Evolutionary conservation across 495 filamentous ascomycete species (phyloP).

Genomic region (Penicillium psychrofluorescens): DNA sequence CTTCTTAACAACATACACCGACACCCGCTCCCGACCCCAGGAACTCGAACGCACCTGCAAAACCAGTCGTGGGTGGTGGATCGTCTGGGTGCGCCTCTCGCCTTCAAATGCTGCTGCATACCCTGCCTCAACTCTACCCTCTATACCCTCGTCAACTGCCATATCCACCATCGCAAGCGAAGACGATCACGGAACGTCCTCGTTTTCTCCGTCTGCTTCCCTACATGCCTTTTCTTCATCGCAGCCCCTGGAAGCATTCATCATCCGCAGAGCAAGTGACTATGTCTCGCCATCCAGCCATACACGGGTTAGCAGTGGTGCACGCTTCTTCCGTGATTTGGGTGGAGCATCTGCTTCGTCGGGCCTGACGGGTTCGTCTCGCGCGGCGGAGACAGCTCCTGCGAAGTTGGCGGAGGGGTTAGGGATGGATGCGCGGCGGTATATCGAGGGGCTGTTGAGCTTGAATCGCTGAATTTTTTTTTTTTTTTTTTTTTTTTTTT

Average conservation of each 20-base stretch:
- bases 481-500: too few species aligned
- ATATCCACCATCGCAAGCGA: slow-evolving; percentile 12
- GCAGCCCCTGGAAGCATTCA: slow-evolving; percentile 61
- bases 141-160: slow-evolving; percentile 10
- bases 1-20: slow-evolving; percentile 66
- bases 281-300: slow-evolving; percentile 27
- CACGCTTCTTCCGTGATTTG: slow-evolving; percentile 42
- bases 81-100: slow-evolving; percentile 80
- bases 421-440: slow-evolving; percentile 77
- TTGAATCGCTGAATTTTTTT: slow-evolving; percentile 67
- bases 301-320: slow-evolving; percentile 30
- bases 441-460: slow-evolving; percentile 76
- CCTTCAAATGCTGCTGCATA: not conserved
- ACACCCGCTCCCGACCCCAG: slow-evolving; percentile 47
- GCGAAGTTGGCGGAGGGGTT: slow-evolving; percentile 74
- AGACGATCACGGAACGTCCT: slow-evolving; percentile 9
- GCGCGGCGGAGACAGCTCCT: slow-evolving; percentile 44
- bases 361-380: slow-evolving; percentile 13
- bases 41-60: slow-evolving; percentile 86
- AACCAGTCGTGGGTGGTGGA: slow-evolving; percentile 91
- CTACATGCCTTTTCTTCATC: not conserved
- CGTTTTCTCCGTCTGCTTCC: not conserved
- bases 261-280: slow-evolving; percentile 75
- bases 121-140: slow-evolving; percentile 1
- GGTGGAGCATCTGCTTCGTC: slow-evolving; percentile 29